phyloP scores from a whole-genome alignment of 2,329 filamentous ascomycete species.

The Cadophora gregata region DNA sequence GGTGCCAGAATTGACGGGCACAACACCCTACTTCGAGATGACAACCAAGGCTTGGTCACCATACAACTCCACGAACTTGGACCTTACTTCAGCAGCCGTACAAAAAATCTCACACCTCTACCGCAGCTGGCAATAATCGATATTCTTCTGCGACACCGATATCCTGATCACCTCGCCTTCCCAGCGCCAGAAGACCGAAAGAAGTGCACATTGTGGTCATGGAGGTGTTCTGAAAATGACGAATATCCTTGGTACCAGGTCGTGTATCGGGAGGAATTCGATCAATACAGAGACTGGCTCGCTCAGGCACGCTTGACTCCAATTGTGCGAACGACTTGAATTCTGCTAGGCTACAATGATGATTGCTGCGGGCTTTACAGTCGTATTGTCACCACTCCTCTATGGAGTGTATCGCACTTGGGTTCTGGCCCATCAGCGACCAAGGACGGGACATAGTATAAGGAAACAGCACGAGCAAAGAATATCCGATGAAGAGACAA shows the following conservation, averaged over 20 bases:
- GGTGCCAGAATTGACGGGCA: conserved; percentile 24
- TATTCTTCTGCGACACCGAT: conserved; percentile 11
- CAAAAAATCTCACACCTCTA: background rate
- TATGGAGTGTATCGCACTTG: background rate
- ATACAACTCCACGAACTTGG: conserved; percentile 3
- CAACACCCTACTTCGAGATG: conserved; percentile 21
- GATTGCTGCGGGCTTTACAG: background rate
- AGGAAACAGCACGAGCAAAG: background rate
- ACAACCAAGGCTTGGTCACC: background rate
- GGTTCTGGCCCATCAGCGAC: background rate
- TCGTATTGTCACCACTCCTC: background rate
- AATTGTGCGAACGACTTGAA: background rate
- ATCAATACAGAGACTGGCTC: conserved; percentile 32
- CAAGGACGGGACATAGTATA: background rate
- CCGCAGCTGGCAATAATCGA: background rate
- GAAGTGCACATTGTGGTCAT: conserved; percentile 30
- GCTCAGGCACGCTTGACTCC: conserved; percentile 12
- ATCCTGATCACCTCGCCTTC: conserved; percentile 1
- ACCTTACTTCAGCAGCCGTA: conserved; percentile 1
- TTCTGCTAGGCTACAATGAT: conserved; percentile 6
- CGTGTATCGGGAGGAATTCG: conserved; percentile 32
- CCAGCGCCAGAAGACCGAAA: conserved; percentile 9
- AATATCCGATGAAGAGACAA: background rate
- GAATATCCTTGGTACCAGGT: conserved; percentile 32
- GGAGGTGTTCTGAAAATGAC: conserved; percentile 30